Percentiles rank a stretch among this genome's conserved stretches.
Conservation (phyloP, 2,329 filamentous ascomycete genomes). For the Fusarium stilboides region DNA sequence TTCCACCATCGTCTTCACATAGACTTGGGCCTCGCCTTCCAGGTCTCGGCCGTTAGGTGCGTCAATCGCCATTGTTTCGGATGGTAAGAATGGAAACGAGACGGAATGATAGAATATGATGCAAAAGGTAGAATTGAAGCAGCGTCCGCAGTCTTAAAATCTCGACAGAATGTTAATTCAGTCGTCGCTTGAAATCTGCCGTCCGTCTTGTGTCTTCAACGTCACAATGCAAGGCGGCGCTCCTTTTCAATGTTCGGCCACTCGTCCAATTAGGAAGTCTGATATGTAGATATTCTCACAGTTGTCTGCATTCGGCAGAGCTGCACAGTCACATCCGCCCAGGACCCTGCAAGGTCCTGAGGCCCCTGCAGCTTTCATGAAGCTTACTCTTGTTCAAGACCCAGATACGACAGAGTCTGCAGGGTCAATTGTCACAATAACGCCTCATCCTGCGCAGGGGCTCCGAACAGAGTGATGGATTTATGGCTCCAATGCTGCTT, state of each 20-base stretch:
- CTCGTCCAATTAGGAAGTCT: background rate
- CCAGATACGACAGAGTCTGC: background rate
- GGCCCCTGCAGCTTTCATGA: background rate
- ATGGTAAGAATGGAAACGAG: background rate
- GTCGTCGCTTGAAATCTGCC: no score
- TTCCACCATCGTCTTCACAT: background rate
- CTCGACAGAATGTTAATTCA: no score
- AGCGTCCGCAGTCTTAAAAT: background rate
- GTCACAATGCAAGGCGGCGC: background rate
- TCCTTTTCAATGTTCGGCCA: background rate
- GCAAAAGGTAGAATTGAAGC: background rate
- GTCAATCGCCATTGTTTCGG: background rate
- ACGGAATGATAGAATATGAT: background rate
- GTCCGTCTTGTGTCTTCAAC: background rate
- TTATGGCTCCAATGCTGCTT: background rate
- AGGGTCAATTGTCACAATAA: conserved; percentile 1
- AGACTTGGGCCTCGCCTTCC: conserved; percentile 1
- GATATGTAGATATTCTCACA: no score
- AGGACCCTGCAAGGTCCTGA: background rate
- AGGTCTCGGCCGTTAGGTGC: background rate
- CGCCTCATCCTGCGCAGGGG: background rate
- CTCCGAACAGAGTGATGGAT: background rate
- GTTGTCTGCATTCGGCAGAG: background rate
- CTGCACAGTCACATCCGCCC: background rate
- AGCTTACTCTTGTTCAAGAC: background rate